Base-by-base conservation (phyloP, 306 rosid genomes). In the Boehmeria nivea region DNA sequence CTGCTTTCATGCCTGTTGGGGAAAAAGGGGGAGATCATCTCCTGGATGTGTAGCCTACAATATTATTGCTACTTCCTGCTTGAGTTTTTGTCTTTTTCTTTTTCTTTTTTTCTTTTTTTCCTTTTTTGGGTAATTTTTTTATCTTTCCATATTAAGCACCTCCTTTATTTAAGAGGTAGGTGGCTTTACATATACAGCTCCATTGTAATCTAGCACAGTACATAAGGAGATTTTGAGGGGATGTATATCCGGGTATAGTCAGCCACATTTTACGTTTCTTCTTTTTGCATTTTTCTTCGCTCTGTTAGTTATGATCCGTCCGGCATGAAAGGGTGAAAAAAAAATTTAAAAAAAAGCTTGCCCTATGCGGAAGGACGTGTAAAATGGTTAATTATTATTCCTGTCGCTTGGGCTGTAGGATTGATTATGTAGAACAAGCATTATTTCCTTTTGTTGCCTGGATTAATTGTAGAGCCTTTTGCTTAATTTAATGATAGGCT, bases 161-260 rank as follows among this genome's bases (percentile, higher is more conserved):
- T 13, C 42, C 73, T 38, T 51, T 34, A 36, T 46, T 55, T 20
- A 48, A 23, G 74, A 63, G 63, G 79, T 55, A 43, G 64, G 66
- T 42, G 49, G 59, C 64, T 53, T 64, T 48, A 24, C 59, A 39
- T 48, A 68, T 64, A 67, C 61, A 68, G 60, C 68, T 59, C 71
- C 60, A 53, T 49, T 68, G 75, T 68, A 74, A 54, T 64, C 43
- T 68, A 68, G 68, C 51, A 33, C 43, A 47, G 75, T 68, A 68
- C 71, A 68, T 68, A 75, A 70, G 55, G 53, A 74, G 80, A 69
- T 75, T 69, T 69, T 69, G 75, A 68, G 63, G 68, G 72, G 70
- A 54, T 61, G 73, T 62, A 62, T 57, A 61, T 72, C 60, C 19
- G 69, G 74, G 74, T 68, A 64, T 59, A 64, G 79, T 68, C 27